Evolutionary conservation across 139 green algal species (phyloP), one percentile per base, ranked within the genome.

Genomic region (Micractinium conductrix): DNA sequence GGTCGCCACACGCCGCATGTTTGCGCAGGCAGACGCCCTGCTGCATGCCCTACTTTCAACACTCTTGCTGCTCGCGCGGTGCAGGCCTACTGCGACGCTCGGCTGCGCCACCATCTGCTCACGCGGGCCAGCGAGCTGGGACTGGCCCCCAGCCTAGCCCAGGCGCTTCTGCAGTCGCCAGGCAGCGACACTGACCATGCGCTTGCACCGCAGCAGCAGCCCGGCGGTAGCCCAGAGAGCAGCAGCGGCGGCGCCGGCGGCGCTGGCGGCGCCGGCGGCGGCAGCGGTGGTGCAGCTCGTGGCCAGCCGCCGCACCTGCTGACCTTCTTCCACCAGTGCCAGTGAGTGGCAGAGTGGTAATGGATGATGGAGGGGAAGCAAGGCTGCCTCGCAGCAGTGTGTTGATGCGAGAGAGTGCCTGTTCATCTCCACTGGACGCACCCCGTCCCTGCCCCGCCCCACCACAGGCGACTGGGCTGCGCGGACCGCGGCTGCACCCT

Each of bases 391-490:
- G 26, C 55, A n/a, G 21, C 48, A 24, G 48, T 10, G 48, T 10
- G 12, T 24, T 16, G 10, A 10, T 58, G 12, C 26, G 53, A 62
- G 8, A 16, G 53, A 2, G 53, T 62, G 48, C 48, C 48, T 58
- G 48, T 10, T 58, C 16, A 16, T 58, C 12, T 16, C 48, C 48
- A 24, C 12, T 16, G 12, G 53, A 19, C 53, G 19, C 35, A 30
- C 33, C 65, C 37, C n/a, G 65, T 17, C 65, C 12, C 33, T 44
- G 26, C 5, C 65, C 35, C 7, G 28, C 37, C 10, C 65, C 65
- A 37, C 40, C 7, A 43, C 70, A 78, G 70, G 70, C 70, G 45
- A 28, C 70, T 78, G 42, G 70, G 70, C 70, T 78, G 70, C 43
- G 42, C 70, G 42, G 70, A 78, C 42, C 24, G 42, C 5, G 22